phyloP scores from a whole-genome alignment of 768 basidiomycete species.

The Cantharellus cinnabarinus region DNA sequence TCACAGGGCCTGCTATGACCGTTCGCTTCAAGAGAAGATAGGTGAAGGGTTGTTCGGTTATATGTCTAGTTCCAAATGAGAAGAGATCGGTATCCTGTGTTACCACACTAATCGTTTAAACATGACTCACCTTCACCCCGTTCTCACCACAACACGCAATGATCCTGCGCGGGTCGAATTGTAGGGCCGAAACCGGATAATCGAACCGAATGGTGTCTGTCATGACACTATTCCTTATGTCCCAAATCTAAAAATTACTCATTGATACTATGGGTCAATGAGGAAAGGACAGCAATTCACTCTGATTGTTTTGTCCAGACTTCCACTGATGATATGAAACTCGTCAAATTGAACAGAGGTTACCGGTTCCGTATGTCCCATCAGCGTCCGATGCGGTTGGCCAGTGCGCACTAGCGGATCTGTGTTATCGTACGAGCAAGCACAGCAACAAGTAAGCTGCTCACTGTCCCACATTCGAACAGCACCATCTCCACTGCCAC shows the following conservation, averaged over 20 bases:
- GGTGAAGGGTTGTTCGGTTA: slow-evolving; percentile 84
- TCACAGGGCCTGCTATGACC: slow-evolving; percentile 87
- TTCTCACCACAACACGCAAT: slow-evolving; percentile 87
- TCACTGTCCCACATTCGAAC: slow-evolving; percentile 99
- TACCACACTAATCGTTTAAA: not conserved
- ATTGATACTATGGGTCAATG: not conserved
- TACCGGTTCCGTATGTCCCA: slow-evolving; percentile 84
- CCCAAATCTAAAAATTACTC: slow-evolving; percentile 57
- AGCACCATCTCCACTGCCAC: slow-evolving; percentile 90
- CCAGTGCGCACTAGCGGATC: slow-evolving; percentile 72
- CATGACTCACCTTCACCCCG: slow-evolving; percentile 50
- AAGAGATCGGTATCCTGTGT: not conserved
- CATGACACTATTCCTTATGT: slow-evolving; percentile 72
- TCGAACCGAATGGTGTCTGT: slow-evolving; percentile 84
- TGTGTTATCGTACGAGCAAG: not conserved
- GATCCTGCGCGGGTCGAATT: slow-evolving; percentile 89
- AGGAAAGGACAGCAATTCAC: slow-evolving; percentile 24
- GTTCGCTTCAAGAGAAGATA: slow-evolving; percentile 66
- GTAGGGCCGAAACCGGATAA: slow-evolving; percentile 71
- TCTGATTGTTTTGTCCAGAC: slow-evolving; percentile 79
- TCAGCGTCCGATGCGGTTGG: slow-evolving; percentile 79
- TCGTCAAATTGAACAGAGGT: slow-evolving; percentile 94
- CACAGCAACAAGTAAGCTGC: slow-evolving; percentile 16
- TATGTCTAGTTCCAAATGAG: slow-evolving; percentile 38
- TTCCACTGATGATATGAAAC: slow-evolving; percentile 77